Evolutionary conservation across 129 eudicot genomes (phyloP), one percentile per base, ranked within the genome.

Genomic region (Kitagawia praeruptora): DNA sequence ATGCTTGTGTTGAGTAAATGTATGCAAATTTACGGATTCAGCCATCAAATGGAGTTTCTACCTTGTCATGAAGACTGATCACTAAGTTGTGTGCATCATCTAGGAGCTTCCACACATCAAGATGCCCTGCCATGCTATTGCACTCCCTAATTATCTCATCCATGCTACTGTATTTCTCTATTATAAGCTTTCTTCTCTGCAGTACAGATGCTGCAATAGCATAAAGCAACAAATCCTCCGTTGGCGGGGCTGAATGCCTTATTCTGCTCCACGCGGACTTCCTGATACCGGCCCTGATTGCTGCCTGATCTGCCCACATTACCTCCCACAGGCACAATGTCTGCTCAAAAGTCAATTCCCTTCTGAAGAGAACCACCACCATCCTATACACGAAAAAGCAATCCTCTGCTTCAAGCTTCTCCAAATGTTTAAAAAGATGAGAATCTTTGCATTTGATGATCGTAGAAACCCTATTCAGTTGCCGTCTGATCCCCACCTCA

Each of bases 81-180:
- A 93, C 98, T 90, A 93, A 87, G 79, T 83, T 82, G 80, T 90
- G 96, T 4, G 96, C 98, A 53, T 93, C 98, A 75, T 93, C 98
- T 15, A 93, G 87, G 58, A 93, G 96, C 86, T 87, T 93, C 98
- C 98, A 93, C 37, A 93, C 96, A 83, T 93, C 96, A 9, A 93
- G 90, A 45, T 90, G 98, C 16, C 98, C 98, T 27, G 93, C 86
- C 98, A 93, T 93, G 82, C 86, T 85, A 79, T 93, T 93, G 81
- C 98, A 93, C 79, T 90, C 98, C 87, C 93, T 86, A 53, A 93
- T 51, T 28, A 93, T 93, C 88, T 92, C 97, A 42, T 92, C 97
- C 94, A 89, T 92, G 87, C 97, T 92, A 80, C 84, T 87, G 78
- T 92, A 89, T 78, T 80, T 92, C 84, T 89, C 94, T 75, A 89